A percentile compares a stretch with the other conserved stretches of the same genome.
Conservation (phyloP, 1,139 yeast genomes). For the Candida sanyaensis region DNA sequence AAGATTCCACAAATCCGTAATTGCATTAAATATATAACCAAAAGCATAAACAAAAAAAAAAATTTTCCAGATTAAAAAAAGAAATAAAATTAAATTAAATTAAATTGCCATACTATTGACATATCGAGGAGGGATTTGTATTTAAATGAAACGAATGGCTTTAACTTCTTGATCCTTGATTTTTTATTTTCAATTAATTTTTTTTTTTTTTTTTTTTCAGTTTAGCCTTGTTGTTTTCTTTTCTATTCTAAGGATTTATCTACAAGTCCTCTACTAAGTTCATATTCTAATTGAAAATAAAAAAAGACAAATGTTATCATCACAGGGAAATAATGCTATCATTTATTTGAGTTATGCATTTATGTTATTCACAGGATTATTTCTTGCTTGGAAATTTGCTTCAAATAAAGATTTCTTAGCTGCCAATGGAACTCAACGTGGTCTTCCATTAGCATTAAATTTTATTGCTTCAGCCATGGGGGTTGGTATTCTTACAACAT, state of each 20-base stretch:
- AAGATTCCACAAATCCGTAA: too few species aligned
- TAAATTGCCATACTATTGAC: not conserved
- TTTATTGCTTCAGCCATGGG: slow-evolving; percentile 93
- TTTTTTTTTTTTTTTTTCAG: not conserved
- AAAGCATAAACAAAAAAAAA: too few species aligned
- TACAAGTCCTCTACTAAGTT: too few species aligned
- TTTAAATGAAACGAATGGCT: slow-evolving; percentile 2
- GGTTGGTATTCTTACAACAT: slow-evolving; percentile 84
- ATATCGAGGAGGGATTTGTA: not conserved
- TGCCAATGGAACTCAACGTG: slow-evolving; percentile 79
- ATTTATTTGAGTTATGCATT: slow-evolving; percentile 73
- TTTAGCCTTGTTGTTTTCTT: not conserved
- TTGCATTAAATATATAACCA: too few species aligned
- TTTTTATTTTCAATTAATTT: not conserved
- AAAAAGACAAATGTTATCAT: slow-evolving; percentile 22
- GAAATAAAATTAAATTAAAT: not conserved
- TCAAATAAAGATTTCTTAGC: slow-evolving; percentile 59
- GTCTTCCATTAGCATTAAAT: slow-evolving; percentile 79
- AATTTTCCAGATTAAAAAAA: not conserved
- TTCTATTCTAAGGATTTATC: too few species aligned
- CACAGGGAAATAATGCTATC: slow-evolving; percentile 65
- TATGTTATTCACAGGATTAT: slow-evolving; percentile 60
- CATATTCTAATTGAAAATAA: too few species aligned
- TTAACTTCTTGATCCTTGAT: not conserved
- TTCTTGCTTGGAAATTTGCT: slow-evolving; percentile 55